Percentiles rank a stretch among this genome's conserved stretches.
phyloP scores from a whole-genome alignment of 129 eudicot species.

The sunflower (Helianthus annuus) region DNA sequence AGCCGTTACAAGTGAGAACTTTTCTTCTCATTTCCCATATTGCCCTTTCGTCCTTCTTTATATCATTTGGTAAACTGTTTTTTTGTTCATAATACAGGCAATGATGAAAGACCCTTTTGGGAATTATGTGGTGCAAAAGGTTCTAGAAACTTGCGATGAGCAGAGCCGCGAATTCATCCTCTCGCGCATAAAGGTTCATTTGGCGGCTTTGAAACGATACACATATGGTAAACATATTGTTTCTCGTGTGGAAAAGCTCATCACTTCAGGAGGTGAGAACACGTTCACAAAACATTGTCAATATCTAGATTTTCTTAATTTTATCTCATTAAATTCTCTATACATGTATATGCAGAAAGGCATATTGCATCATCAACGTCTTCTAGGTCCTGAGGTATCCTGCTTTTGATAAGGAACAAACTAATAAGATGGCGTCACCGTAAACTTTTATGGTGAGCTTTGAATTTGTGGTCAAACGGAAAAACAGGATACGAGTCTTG shows the following conservation, averaged over 20 bases:
- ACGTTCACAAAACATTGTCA: not conserved
- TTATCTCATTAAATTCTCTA: slow-evolving; percentile 2
- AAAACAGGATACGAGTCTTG: slow-evolving; percentile 11
- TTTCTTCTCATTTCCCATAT: not conserved
- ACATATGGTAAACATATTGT: slow-evolving; percentile 87
- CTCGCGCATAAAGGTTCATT: slow-evolving; percentile 73
- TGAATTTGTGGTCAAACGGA: slow-evolving; percentile 18
- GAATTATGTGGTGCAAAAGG: slow-evolving; percentile 87
- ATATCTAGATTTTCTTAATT: not conserved
- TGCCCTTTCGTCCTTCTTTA: not conserved
- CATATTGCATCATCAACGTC: slow-evolving; percentile 44
- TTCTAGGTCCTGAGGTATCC: slow-evolving; percentile 33
- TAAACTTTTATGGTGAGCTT: slow-evolving; percentile 28
- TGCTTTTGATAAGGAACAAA: slow-evolving; percentile 17
- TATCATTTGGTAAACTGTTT: not conserved
- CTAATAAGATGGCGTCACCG: slow-evolving; percentile 17
- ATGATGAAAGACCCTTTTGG: slow-evolving; percentile 96
- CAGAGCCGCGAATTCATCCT: slow-evolving; percentile 64
- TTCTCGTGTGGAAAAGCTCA: slow-evolving; percentile 84
- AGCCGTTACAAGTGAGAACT: slow-evolving; percentile 64
- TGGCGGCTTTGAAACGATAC: slow-evolving; percentile 67
- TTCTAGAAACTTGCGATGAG: slow-evolving; percentile 79
- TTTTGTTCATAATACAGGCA: slow-evolving; percentile 47
- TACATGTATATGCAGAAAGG: slow-evolving; percentile 47
- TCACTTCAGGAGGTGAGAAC: slow-evolving; percentile 67